Evolutionary conservation across 2,329 filamentous ascomycete species (phyloP).

Genomic region (Diaporthe caulivora): DNA sequence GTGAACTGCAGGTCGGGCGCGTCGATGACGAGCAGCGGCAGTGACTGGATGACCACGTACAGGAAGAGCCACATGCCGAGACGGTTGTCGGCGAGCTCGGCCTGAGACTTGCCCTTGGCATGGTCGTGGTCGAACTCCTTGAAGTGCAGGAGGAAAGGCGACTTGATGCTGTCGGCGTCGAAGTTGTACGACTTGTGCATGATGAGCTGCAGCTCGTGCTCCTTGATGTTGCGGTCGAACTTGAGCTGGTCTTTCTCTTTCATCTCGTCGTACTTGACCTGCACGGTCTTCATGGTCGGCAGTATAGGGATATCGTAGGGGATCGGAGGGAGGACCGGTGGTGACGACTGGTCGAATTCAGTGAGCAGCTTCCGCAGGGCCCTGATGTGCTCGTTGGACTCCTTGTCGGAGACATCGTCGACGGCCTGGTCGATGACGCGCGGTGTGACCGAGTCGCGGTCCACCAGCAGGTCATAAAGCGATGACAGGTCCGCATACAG

Average conservation of each 20-base stretch:
- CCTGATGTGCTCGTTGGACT: conserved; percentile 71
- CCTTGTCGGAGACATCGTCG: conserved; percentile 52
- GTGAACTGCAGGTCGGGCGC: conserved; percentile 77
- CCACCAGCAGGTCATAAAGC: conserved; percentile 89
- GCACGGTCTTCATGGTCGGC: conserved; percentile 75
- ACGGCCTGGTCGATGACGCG: conserved; percentile 78
- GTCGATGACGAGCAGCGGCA: conserved; percentile 83
- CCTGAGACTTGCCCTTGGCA: conserved; percentile 71
- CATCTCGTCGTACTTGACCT: conserved; percentile 73
- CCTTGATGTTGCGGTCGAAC: conserved; percentile 78
- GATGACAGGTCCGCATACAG: conserved; percentile 88
- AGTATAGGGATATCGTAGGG: conserved; percentile 89
- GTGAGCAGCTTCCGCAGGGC: conserved; percentile 84
- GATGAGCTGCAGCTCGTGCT: conserved; percentile 81
- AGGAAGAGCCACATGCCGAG: conserved; percentile 86
- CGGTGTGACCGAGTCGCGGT: conserved; percentile 82
- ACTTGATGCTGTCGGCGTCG: conserved; percentile 70
- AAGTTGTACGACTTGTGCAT: conserved; percentile 86
- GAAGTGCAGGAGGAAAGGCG: conserved; percentile 78
- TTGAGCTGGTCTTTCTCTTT: conserved; percentile 81
- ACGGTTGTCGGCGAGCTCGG: conserved; percentile 78
- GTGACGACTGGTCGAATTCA: conserved; percentile 90
- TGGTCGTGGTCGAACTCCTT: conserved; percentile 79
- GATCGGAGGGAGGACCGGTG: conserved; percentile 90
- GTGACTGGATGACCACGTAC: conserved; percentile 81